A percentile compares a stretch with the other conserved stretches of the same genome.
These are phyloP conservation scores for Colletotrichum cordylinicola DNA, from an alignment of 2,329 filamentous ascomycete genomes.

Conservation along the genomic window DNA sequence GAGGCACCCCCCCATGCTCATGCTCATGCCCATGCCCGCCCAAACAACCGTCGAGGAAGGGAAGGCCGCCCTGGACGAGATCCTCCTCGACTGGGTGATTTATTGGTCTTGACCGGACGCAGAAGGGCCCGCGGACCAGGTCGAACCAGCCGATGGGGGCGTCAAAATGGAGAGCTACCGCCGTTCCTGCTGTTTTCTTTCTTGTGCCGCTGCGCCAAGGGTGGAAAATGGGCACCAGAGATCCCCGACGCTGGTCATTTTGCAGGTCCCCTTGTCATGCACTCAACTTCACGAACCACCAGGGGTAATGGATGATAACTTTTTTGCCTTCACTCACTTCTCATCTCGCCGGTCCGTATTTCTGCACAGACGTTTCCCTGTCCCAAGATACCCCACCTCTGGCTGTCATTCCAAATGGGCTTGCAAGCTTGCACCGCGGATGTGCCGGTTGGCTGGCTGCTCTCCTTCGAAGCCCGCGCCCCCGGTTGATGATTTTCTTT, in stretches of 20 bases:
- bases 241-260: background rate
- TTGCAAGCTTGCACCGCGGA: conserved; percentile 16
- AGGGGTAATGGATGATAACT: background rate
- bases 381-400: background rate
- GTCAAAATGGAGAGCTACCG: background rate
- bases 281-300: background rate
- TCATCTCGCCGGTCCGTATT: background rate
- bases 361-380: conserved; percentile 3
- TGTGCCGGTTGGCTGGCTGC: conserved; percentile 18
- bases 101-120: background rate
- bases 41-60: background rate
- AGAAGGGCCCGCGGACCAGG: background rate
- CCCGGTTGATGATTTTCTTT: background rate
- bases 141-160: background rate
- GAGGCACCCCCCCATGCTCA: background rate
- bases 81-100: background rate
- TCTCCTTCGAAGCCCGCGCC: background rate
- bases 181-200: background rate
- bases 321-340: background rate
- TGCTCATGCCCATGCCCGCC: background rate
- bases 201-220: background rate
- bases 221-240: background rate
- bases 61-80: background rate
- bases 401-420: conserved; percentile 21
- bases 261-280: background rate